Base-by-base conservation (phyloP, 148 eudicot species). In the Simmondsia chinensis region DNA sequence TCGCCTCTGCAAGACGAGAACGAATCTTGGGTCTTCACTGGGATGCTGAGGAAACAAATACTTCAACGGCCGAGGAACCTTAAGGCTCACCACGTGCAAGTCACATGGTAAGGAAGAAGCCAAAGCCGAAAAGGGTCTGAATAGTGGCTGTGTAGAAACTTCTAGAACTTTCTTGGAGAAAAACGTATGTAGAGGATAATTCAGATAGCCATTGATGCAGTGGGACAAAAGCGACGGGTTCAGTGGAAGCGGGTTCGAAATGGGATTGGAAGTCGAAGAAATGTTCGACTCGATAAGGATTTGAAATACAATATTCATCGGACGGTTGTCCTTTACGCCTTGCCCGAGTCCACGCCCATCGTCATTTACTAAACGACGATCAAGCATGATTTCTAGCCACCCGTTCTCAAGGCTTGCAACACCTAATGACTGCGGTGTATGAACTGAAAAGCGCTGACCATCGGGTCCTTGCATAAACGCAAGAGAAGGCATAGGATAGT, bases 301-400 rank as follows among this genome's bases (percentile, higher is more conserved):
- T 46, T 93, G 95, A 63, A 93, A 86, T 23, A 79, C 35, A 13
- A 86, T 71, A 37, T 80, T 93, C 89, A 76, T 72, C 0, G 96
- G 76, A 41, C 83, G 94, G 65, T 93, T 93, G 60, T 93, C 99
- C 61, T 62, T 70, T 20, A 93, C 89, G 25, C 96, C 99, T 59
- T 86, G 99, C 31, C 99, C 99, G 35, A 93, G 86, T 25, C 99
- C 99, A 61, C 99, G 96, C 0, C 87, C 99, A 52, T 93, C 99
- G 24, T 93, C 99, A 22, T 53, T 69, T 7, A 51, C 26, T 16
- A 93, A 64, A 29, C 99, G 83, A 6, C 99, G 83, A 46, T 93
- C 99, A 43, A 93, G 89, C 99, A 93, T 93, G 42, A 93, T 63
- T 58, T 93, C 99, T 2, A 93, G 63, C 82, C 83, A 82, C 12